Conservation (phyloP, 129 eudicot species). For the Arctium lappa region DNA sequence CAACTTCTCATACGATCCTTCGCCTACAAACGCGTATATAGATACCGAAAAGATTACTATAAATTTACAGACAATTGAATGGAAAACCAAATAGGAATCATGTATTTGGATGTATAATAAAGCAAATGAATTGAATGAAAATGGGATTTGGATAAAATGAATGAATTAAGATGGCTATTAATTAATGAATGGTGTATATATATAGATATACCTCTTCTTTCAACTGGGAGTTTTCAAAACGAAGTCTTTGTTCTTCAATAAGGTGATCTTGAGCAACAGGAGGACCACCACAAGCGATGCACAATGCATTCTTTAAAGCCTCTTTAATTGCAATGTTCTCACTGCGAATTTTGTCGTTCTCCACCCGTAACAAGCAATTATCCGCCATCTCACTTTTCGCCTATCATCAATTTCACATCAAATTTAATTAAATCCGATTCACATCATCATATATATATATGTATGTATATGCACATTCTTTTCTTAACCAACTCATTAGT, state of each 20-base stretch:
- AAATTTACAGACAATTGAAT: neutral
- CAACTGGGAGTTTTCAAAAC: slow-evolving; percentile 50
- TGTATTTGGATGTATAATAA: neutral
- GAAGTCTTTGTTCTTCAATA: slow-evolving; percentile 42
- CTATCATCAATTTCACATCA: slow-evolving; percentile 11
- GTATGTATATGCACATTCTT: too few species aligned
- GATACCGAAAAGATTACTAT: neutral
- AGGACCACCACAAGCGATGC: slow-evolving; percentile 56
- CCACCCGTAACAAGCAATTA: slow-evolving; percentile 42
- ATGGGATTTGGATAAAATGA: neutral
- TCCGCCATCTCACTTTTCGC: slow-evolving; percentile 48
- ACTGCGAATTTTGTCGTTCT: slow-evolving; percentile 47
- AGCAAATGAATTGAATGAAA: neutral
- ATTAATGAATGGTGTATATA: neutral
- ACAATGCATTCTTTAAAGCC: slow-evolving; percentile 48
- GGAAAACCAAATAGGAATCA: neutral
- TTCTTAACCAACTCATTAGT: too few species aligned
- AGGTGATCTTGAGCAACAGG: slow-evolving; percentile 43
- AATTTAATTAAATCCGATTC: too few species aligned
- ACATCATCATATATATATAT: too few species aligned
- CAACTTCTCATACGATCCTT: neutral
- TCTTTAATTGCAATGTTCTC: slow-evolving; percentile 55
- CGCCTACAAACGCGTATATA: too few species aligned
- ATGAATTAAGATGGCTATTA: neutral
- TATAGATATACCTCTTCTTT: slow-evolving; percentile 47